Evolutionary conservation across 768 basidiomycete species (phyloP), one percentile per base, ranked within the genome.

Genomic region (Trametes cingulata): DNA sequence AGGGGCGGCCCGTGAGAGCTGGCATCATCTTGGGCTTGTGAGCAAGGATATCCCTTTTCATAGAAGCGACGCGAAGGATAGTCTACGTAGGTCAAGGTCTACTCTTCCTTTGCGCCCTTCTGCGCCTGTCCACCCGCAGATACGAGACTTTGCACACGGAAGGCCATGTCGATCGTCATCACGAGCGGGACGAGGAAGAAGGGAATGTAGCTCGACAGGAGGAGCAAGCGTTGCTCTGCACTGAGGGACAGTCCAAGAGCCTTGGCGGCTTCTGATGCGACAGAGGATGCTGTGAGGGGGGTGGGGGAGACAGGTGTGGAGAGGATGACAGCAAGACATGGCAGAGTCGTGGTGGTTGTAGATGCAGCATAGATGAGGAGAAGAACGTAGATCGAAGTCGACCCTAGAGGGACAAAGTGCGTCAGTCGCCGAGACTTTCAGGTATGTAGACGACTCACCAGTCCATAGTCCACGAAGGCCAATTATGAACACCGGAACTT

Each of bases 401-500:
- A 80, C 56, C 77, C 86, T 87, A 65, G 43, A 20, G 37, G 8
- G 14, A 47, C 15, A 22, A 10, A 8, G 6, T 17, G 15, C 29
- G 2, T 12, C n/a, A 15, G 9, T 46, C 10, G 14, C 17, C 14
- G 24, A 20, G 17, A n/a, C 25, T 19, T 2, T 24, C 42, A 4
- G 19, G 17, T 25, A 22, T 24, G 35, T 9, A 39, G 4, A 33
- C 29, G 22, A 29, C 71, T 35, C 64, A 82, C 89, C 82, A 66
- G 75, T 78, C 78, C 81, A 87, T 13, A 90, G 75, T 0, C 81
- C 85, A 14, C 75, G 74, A 45, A 82, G 78, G 13, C 88, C 90
- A n/a, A 93, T 58, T 43, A 92, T 65, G 69, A 93, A 93, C 0
- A 87, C 80, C 0, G 93, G 93, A 0, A 93, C 73, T 68, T 93